Conservation (phyloP, 2,329 filamentous ascomycete species). For the Plectosphaerella cucumerina region DNA sequence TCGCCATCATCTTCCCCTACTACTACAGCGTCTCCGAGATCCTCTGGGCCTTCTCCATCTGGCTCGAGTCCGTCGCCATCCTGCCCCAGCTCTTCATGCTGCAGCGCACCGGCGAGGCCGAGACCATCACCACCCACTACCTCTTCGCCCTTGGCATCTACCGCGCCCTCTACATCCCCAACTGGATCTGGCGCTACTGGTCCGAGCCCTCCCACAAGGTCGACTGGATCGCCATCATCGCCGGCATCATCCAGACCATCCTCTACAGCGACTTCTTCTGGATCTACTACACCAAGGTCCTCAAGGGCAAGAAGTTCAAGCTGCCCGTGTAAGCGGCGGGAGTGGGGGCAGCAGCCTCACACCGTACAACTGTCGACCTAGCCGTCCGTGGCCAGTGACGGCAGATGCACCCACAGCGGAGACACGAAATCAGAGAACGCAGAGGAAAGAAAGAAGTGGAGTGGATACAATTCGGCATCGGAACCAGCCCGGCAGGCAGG, state of each 20-base stretch:
- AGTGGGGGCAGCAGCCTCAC: no score
- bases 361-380: no score
- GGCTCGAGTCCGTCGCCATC: slow-evolving; percentile 95
- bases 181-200: slow-evolving; percentile 93
- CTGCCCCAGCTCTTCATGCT: slow-evolving; percentile 97
- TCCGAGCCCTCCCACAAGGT: slow-evolving; percentile 66
- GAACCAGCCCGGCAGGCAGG: background rate
- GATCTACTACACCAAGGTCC: slow-evolving; percentile 96
- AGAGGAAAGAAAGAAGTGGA: background rate
- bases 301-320: slow-evolving; percentile 87
- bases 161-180: slow-evolving; percentile 93
- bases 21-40: slow-evolving; percentile 81
- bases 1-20: slow-evolving; percentile 82
- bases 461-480: no score
- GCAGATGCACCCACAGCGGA: no score
- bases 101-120: slow-evolving; percentile 93
- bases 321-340: slow-evolving; percentile 61
- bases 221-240: slow-evolving; percentile 83
- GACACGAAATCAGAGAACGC: background rate
- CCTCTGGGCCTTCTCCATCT: slow-evolving; percentile 96
- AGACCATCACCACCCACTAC: slow-evolving; percentile 99
- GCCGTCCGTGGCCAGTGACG: no score
- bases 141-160: slow-evolving; percentile 90
- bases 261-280: slow-evolving; percentile 99
- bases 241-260: slow-evolving; percentile 88